Base-by-base conservation (phyloP, 345 rosid genomes). In the Punica granatum region DNA sequence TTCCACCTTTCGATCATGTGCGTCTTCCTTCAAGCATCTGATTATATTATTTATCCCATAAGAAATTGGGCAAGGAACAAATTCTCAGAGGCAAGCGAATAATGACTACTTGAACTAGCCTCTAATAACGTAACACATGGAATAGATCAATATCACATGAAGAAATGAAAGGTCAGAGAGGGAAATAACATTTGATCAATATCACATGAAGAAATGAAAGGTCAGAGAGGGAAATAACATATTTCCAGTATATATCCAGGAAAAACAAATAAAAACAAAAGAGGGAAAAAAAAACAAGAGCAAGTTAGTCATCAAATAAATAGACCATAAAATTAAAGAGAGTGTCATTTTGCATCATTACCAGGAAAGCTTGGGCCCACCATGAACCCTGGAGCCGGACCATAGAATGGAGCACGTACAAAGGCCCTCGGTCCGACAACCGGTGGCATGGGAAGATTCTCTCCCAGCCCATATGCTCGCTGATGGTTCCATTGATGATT, bases 351-450 rank as follows among this genome's bases (percentile, higher is more conserved):
- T 68, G 65, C 78, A 75, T 46, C 31, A 70, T 85, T 88, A 95
- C 99, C 98, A 23, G 87, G 88, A 73, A 83, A 84, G 72, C 80
- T 70, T 60, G 98, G 92, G 74, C 86, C 90, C 67, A 85, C 79
- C 80, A 89, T 72, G 83, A 80, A 88, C 46, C 92, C 86, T 10
- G 92, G 96, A 73, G 80, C 76, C 35, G 92, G 88, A 72, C 85
- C 81, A 76, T 82, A 78, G 69, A 67, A 88, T 11, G 88, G 87
- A 48, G 84, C 76, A 79, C 96, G 85, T 51, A 74, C 44, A 71
- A 88, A 75, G 69, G 84, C 76, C 78, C 96, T 83, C 3, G 93
- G 87, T 74, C 92, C 97, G 42, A 82, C 70, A 44, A 85, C 82
- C 53, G 72, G 92, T 36, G 84, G 96, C 82, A 85, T 70, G 42